These are phyloP conservation scores for Noccaea caerulescens DNA, from an alignment of 345 rosid genomes.

Conservation along the genomic window DNA sequence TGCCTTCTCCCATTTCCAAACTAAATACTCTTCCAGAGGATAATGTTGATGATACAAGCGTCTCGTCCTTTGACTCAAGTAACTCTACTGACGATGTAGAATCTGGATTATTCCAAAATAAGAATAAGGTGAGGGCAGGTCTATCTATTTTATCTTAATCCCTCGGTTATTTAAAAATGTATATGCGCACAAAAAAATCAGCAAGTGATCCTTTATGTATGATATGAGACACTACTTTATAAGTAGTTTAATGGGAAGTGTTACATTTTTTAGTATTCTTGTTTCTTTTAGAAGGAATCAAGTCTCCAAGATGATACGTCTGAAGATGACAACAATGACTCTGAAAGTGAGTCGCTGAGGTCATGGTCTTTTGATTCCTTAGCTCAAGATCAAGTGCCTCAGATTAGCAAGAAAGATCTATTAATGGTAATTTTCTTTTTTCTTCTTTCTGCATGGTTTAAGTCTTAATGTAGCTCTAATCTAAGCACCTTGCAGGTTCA, in stretches of 20 bases:
- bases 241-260: slow-evolving; percentile 9
- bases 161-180: neutral
- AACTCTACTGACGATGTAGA: slow-evolving; percentile 49
- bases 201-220: slow-evolving; percentile 1
- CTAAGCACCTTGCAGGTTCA: slow-evolving; percentile 58
- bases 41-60: slow-evolving; percentile 57
- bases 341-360: slow-evolving; percentile 50
- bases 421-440: slow-evolving; percentile 55
- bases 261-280: neutral
- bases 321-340: slow-evolving; percentile 47
- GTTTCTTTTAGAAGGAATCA: slow-evolving; percentile 22
- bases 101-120: slow-evolving; percentile 43
- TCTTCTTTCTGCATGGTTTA: slow-evolving; percentile 20
- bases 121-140: slow-evolving; percentile 57
- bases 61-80: slow-evolving; percentile 53
- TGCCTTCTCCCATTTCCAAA: slow-evolving; percentile 48
- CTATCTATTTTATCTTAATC: slow-evolving; percentile 14
- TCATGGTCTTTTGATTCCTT: slow-evolving; percentile 59
- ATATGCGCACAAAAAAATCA: neutral
- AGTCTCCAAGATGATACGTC: slow-evolving; percentile 37
- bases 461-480: slow-evolving; percentile 3
- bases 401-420: slow-evolving; percentile 66
- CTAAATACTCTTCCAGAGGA: slow-evolving; percentile 61
- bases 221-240: slow-evolving; percentile 8
- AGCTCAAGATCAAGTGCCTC: slow-evolving; percentile 51